phyloP scores from a whole-genome alignment of 306 rosid genomes.

The Castanea sativa region DNA sequence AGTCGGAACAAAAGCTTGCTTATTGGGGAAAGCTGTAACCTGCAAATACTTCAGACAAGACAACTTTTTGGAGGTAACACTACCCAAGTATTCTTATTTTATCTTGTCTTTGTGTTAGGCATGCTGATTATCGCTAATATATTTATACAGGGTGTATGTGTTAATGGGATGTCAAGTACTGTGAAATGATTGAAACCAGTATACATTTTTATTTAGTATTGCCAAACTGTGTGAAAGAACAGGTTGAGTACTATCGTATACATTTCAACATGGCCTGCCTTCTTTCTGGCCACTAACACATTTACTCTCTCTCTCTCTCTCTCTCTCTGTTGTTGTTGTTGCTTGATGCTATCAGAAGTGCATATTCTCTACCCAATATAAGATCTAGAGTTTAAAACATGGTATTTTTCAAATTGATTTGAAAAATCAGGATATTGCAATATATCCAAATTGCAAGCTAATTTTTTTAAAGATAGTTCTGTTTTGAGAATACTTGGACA shows the following conservation, averaged over 20 bases:
- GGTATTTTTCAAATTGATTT: not conserved
- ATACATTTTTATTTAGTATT: not conserved
- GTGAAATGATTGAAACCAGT: not conserved
- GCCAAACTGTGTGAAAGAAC: not conserved
- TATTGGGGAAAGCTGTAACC: constrained; percentile 86
- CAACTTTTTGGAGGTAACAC: constrained; percentile 83
- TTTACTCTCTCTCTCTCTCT: not conserved
- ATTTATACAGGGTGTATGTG: not conserved
- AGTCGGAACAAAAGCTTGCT: constrained; percentile 98
- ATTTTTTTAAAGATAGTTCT: not conserved
- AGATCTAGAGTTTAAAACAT: not conserved
- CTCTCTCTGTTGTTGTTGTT: not conserved
- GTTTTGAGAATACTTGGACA: not conserved
- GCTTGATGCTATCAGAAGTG: not conserved
- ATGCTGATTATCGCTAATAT: constrained; percentile 6
- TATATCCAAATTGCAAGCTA: not conserved
- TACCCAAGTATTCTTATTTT: not conserved
- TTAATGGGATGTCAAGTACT: not conserved
- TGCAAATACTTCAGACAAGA: constrained; percentile 83
- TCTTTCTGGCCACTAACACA: not conserved
- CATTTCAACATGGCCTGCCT: not conserved
- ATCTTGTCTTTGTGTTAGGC: not conserved
- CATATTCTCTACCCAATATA: not conserved
- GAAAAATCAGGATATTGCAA: not conserved
- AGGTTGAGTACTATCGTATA: not conserved